Conservation (phyloP, 805 yeast genomes). For the Metschnikowia arizonensis region DNA sequence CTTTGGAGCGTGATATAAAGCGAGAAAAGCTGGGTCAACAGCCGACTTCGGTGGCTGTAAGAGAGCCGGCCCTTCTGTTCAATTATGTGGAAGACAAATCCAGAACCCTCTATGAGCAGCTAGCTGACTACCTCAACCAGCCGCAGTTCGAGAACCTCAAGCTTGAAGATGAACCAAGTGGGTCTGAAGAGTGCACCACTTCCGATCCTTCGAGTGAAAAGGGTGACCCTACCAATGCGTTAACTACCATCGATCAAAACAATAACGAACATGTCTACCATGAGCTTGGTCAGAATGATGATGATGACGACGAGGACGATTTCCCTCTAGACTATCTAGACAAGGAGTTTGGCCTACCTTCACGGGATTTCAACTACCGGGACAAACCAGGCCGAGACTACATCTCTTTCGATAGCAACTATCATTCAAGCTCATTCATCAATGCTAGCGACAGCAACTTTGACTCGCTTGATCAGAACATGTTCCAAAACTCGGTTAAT, state of each 20-base stretch:
- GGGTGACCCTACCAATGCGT: neutral
- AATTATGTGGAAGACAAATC: slow-evolving; percentile 48
- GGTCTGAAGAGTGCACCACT: neutral
- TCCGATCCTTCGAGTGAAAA: slow-evolving; percentile 1
- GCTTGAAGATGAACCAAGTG: slow-evolving; percentile 12
- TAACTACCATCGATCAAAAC: neutral
- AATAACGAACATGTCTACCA: neutral
- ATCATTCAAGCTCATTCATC: slow-evolving; percentile 13
- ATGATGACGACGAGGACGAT: slow-evolving; percentile 52
- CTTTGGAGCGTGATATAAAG: slow-evolving; percentile 86
- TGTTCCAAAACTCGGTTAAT: slow-evolving; percentile 22
- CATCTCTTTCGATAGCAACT: slow-evolving; percentile 23
- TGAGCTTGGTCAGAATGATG: slow-evolving; percentile 8
- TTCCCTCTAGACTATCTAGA: slow-evolving; percentile 70
- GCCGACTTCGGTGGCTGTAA: slow-evolving; percentile 67
- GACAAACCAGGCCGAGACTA: slow-evolving; percentile 21
- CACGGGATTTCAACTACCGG: slow-evolving; percentile 1
- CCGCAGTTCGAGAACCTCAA: slow-evolving; percentile 10
- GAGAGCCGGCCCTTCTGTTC: slow-evolving; percentile 81
- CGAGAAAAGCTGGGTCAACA: slow-evolving; percentile 59
- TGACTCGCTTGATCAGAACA: slow-evolving; percentile 18
- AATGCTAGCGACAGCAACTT: slow-evolving; percentile 21
- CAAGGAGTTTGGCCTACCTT: slow-evolving; percentile 23
- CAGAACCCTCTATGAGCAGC: slow-evolving; percentile 50
- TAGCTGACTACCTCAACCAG: slow-evolving; percentile 41